Base-by-base conservation (phyloP, 495 filamentous ascomycete genomes). In the Penicillium coprophilum region DNA sequence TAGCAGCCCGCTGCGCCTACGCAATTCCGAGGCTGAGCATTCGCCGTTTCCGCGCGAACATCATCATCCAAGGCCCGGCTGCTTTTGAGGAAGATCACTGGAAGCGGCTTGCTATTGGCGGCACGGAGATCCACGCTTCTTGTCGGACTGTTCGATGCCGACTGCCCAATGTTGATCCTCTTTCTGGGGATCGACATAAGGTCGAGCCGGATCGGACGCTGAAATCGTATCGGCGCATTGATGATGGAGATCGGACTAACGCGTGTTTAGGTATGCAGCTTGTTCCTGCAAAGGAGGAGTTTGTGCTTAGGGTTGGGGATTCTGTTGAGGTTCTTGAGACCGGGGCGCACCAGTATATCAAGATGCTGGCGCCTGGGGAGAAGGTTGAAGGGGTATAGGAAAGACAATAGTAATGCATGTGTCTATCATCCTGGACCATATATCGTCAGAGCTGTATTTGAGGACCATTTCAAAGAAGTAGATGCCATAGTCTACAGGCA, bases 111-210 rank as follows among this genome's bases (percentile, higher is more conserved):
- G 74, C 74, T 27, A 82, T 97, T 55, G 58, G 45, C 1, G 63
- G 60, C 0, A 60, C 67, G 5, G 65, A 76, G 38, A 69, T 74
- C 50, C 70, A 84, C 62, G 85, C 91, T 13, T 86, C 85, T 4
- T 89, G 86, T 66, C 82, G 89, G 15, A 92, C 89, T 2, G 80
- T 85, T 6, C 84, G 92, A 28, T 96, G 92, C 70, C 86, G 84
- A 50, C 68, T 96, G 53, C 92, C 92, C 6, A 96, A 96, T 63
- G 87, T 92, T 2, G 82, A 96, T 70, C 90, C 80, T 15, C 77
- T 77, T 19, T 90, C 83, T 3, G 93, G 90, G 0, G 62, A 80
- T n/a, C 80, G 82, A 48, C 89, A 96, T 68, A 68, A 70, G 3
- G 75, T 70, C 6, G 87, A 97, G 73, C 92, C 92, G 15, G 87